Base-by-base conservation (phyloP, 2,329 filamentous ascomycete species). In the Cladobotryum mycophilum region DNA sequence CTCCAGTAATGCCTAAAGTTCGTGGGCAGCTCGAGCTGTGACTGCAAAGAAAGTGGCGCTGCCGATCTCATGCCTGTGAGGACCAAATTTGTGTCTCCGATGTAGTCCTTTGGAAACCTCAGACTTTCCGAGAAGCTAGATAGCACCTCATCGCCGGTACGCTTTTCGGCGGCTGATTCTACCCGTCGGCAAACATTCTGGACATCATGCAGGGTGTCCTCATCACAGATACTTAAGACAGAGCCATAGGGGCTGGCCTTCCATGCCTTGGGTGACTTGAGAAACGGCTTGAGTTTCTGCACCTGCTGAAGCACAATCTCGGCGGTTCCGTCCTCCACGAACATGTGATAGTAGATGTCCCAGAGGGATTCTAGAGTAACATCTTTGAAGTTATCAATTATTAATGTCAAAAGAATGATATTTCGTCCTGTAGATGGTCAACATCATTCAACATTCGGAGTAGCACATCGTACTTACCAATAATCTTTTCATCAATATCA, bases 291-390 rank as follows among this genome's bases (percentile, higher is more conserved):
- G 0, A 84, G 64, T 56, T 74, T 75, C 17, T 65, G 59, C 0
- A 70, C 64, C 49, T 82, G 78, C 1, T 51, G 18, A 2, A 61
- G 49, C 3, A 83, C 60, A 3, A 71, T 18, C 1, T 59, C 22
- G 0, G 70, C 56, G 3, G 72, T 66, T 3, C 61, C 41, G 0
- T 65, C 54, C 44, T 72, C 68, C 5, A 84, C 53, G 36, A 69
- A 71, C 4, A 78, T 57, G 55, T 82, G 70, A 60, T 81, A 81
- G 63, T 79, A 84, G 35, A 79, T 64, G 51, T 77, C 71, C 79
- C 79, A 83, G 3, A 76, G 62, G 7, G 57, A 47, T 2, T 68
- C 61, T 1, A 53, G 46, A 12, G 58, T 52, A 22, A 61, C 38
- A 18, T 55, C 55, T 1, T 64, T 51, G 6, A 60, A 51, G 25